Evolutionary conservation across 176 grass and related monocot genomes (phyloP).

Genomic region (Musa beccarii): DNA sequence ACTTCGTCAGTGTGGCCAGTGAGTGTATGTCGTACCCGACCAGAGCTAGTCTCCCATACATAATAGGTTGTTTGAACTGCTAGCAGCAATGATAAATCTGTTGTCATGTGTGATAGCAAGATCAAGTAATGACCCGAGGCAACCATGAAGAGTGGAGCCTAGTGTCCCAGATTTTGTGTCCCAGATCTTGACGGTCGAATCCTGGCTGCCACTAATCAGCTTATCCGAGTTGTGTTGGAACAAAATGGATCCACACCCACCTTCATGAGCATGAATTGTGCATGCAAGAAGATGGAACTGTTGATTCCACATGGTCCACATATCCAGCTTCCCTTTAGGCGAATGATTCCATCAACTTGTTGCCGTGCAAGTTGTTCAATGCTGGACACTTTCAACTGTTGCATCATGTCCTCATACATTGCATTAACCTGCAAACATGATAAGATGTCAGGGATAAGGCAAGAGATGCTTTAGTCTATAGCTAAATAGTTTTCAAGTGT

Average conservation of each 20-base stretch:
- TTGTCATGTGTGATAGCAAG: slow-evolving; percentile 78
- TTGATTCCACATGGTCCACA: slow-evolving; percentile 32
- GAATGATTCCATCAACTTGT: slow-evolving; percentile 76
- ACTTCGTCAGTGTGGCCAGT: slow-evolving; percentile 80
- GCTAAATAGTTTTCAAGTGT: not conserved
- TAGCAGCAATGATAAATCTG: slow-evolving; percentile 72
- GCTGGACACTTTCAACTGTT: slow-evolving; percentile 54
- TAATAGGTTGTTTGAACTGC: slow-evolving; percentile 92
- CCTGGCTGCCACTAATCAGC: slow-evolving; percentile 75
- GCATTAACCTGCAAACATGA: slow-evolving; percentile 54
- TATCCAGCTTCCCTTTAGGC: slow-evolving; percentile 61
- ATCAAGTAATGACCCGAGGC: slow-evolving; percentile 72
- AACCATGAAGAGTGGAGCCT: slow-evolving; percentile 54
- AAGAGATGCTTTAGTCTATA: not conserved
- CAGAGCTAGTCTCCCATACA: slow-evolving; percentile 53
- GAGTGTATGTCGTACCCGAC: slow-evolving; percentile 51
- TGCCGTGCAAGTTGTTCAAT: slow-evolving; percentile 65
- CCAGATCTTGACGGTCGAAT: slow-evolving; percentile 90
- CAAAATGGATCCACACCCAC: slow-evolving; percentile 62
- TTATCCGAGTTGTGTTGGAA: slow-evolving; percentile 81
- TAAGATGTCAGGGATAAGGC: not conserved
- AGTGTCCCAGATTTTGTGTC: slow-evolving; percentile 40
- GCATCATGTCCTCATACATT: slow-evolving; percentile 87
- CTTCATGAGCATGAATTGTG: slow-evolving; percentile 75
- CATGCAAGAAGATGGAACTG: slow-evolving; percentile 55